A percentile compares a stretch with the other conserved stretches of the same genome.
phyloP scores from a whole-genome alignment of 331 rosid genomes.

The Cydonia oblonga region DNA sequence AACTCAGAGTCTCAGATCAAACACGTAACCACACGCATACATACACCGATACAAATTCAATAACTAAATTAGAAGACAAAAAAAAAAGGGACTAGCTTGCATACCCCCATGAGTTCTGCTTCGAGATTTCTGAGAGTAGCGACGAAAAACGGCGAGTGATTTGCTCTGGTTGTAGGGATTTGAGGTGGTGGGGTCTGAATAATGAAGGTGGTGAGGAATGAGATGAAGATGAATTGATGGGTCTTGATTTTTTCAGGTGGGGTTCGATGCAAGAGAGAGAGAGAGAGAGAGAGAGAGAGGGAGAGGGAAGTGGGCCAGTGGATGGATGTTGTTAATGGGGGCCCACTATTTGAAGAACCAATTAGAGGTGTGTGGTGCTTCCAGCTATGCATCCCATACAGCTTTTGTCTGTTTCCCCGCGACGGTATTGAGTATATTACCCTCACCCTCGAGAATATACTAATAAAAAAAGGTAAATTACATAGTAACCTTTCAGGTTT shows the following conservation, averaged over 20 bases:
- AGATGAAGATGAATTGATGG: neutral
- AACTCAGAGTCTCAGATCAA: constrained; percentile 3
- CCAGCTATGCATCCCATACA: neutral
- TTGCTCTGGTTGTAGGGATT: neutral
- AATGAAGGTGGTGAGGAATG: neutral
- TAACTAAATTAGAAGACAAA: neutral
- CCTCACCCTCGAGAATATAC: no score
- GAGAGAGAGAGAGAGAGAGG: neutral
- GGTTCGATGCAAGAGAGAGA: neutral
- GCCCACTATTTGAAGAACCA: neutral
- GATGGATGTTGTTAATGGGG: no score
- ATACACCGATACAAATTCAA: neutral
- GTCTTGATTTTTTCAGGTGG: neutral
- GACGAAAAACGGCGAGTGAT: neutral
- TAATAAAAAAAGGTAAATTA: no score
- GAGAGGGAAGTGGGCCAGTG: no score
- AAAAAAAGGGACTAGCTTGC: neutral
- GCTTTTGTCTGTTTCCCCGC: neutral
- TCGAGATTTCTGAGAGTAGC: neutral
- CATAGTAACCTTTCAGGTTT: no score
- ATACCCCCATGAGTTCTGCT: constrained; percentile 31
- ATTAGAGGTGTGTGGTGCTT: neutral
- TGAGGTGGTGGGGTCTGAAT: no score
- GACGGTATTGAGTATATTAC: no score
- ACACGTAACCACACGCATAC: neutral